Evolutionary conservation across 768 basidiomycete genomes (phyloP), one percentile per base, ranked within the genome.

Genomic region (Leccinum fibrillosum): DNA sequence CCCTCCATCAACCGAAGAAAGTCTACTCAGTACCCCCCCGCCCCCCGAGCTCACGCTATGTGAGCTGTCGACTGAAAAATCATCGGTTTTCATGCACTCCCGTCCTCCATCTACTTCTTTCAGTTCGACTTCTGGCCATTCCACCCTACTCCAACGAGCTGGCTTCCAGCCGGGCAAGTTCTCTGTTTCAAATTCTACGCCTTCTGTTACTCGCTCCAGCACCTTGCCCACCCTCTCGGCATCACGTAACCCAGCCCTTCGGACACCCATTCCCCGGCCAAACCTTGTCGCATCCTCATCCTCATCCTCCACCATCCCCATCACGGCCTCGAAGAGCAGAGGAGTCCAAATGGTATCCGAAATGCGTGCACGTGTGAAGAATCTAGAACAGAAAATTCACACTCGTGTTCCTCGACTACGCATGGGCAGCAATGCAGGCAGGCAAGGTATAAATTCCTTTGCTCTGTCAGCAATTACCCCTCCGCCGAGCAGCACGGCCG

Each of bases 311-410:
- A 65, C 59, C 50, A 69, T 75, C 42, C 69, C 71, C 8, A 63
- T 78, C 54, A 81, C 81, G 3, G 74, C 82, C 12, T 81, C 89
- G 4, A 89, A 80, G 76, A 92, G 82, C 70, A 89, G 86, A 69
- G 92, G 91, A 26, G 90, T 92, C 3, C 91, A 94, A 67, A 94
- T 94, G 92, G 90, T 93, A 5, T 88, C 89, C 23, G 92, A 94
- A 69, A 92, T 94, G 88, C 84, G 92, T 44, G 90, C 90, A 39
- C 82, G 89, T 53, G 91, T 94, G 30, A 85, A 79, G 67, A 89
- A 86, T 64, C 74, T 94, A 39, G 90, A 93, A 66, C 90, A 91
- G 74, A 90, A 89, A 73, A 89, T 94, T 48, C 90, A 92, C 66
- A 91, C 90, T 47, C 88, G 89, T 47, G 91, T 94, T 52, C 92